Percentiles rank a stretch among this genome's conserved stretches.
Evolutionary conservation across 805 yeast species (phyloP).

Genomic region (Lipomyces sp.): DNA sequence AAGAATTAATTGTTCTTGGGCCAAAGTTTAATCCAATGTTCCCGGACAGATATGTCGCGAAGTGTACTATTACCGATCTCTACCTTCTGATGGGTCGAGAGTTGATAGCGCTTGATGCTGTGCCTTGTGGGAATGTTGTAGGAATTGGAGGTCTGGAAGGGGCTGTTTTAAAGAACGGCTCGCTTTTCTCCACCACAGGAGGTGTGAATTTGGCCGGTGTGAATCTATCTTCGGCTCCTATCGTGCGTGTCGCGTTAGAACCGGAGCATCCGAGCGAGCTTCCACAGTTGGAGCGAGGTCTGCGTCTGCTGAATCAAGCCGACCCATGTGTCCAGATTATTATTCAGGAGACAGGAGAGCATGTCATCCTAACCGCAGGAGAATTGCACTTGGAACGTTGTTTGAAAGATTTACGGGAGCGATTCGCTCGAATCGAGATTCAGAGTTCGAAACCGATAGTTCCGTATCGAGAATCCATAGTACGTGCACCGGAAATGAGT

Average conservation of each 20-base stretch:
- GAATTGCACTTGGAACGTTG: slow-evolving; percentile 95
- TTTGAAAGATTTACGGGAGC: slow-evolving; percentile 81
- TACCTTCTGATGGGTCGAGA: slow-evolving; percentile 93
- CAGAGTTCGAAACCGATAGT: slow-evolving; percentile 89
- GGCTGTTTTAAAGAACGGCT: slow-evolving; percentile 82
- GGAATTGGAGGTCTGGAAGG: slow-evolving; percentile 92
- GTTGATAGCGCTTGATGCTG: slow-evolving; percentile 71
- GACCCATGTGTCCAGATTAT: slow-evolving; percentile 94
- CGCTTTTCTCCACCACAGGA: slow-evolving; percentile 63
- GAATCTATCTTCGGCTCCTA: slow-evolving; percentile 72
- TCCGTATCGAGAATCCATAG: slow-evolving; percentile 88
- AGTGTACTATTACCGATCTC: slow-evolving; percentile 67
- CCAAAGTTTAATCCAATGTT: slow-evolving; percentile 81
- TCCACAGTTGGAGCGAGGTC: slow-evolving; percentile 74
- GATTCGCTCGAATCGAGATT: slow-evolving; percentile 91
- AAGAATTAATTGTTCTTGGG: slow-evolving; percentile 73
- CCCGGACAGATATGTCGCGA: slow-evolving; percentile 60
- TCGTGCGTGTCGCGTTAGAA: slow-evolving; percentile 93
- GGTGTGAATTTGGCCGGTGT: slow-evolving; percentile 82
- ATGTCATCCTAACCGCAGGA: slow-evolving; percentile 93
- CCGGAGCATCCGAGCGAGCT: slow-evolving; percentile 85
- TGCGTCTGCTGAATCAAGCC: slow-evolving; percentile 77
- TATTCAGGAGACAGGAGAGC: slow-evolving; percentile 89
- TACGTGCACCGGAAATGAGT: slow-evolving; percentile 56
- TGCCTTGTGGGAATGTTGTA: slow-evolving; percentile 93